phyloP scores from a whole-genome alignment of 2,329 filamentous ascomycete species.

The Trichophyton verrucosum region DNA sequence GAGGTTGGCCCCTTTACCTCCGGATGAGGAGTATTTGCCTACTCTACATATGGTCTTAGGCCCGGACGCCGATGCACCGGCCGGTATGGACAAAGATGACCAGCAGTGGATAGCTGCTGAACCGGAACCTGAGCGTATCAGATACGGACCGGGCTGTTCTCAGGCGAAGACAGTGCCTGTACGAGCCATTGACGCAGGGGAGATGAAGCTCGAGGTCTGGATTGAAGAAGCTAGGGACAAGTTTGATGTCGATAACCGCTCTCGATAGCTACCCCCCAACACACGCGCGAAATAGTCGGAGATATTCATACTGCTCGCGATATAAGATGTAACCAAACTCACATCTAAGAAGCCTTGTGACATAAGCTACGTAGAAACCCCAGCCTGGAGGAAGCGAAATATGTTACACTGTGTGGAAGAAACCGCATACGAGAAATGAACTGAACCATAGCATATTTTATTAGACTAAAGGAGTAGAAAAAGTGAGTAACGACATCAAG shows the following conservation, averaged over 20 bases:
- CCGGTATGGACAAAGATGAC: constrained; percentile 37
- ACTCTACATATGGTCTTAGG: constrained; percentile 39
- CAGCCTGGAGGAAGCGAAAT: no score
- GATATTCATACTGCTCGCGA: not conserved
- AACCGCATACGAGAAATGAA: no score
- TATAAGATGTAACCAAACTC: not conserved
- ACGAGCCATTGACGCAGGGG: constrained; percentile 50
- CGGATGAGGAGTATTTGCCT: constrained; percentile 37
- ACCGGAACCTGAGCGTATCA: constrained; percentile 25
- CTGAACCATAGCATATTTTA: no score
- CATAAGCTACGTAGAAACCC: no score
- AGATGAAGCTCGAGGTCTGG: constrained; percentile 57
- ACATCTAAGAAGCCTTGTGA: not conserved
- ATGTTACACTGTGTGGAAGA: no score
- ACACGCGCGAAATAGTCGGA: not conserved
- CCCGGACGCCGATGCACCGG: constrained; percentile 35
- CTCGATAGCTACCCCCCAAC: not conserved
- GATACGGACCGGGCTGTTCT: not conserved
- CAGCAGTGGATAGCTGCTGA: constrained; percentile 51
- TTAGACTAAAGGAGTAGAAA: no score
- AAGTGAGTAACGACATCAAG: no score
- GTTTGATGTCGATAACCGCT: constrained; percentile 23
- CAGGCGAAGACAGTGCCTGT: constrained; percentile 44
- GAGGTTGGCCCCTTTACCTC: constrained; percentile 32
- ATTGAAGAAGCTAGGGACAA: constrained; percentile 53